Conservation (phyloP, 2,329 filamentous ascomycete genomes). For the Fusarium sp. region DNA sequence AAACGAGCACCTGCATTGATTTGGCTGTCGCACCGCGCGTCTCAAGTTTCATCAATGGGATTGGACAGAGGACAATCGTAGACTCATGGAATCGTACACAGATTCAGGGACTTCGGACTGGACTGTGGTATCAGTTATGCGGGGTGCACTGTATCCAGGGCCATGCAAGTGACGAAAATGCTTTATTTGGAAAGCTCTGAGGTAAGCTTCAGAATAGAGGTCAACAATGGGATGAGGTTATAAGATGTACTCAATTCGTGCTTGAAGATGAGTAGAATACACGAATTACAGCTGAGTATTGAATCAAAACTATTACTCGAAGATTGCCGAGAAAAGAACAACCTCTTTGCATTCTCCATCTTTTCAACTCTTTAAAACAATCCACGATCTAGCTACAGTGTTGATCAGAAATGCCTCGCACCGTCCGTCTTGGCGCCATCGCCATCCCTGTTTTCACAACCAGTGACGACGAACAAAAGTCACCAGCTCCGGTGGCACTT, state of each 20-base stretch:
- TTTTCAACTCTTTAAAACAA: constrained; percentile 7
- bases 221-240: constrained; percentile 15
- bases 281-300: neutral
- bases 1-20: constrained; percentile 10
- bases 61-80: constrained; percentile 3
- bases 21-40: constrained; percentile 7
- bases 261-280: neutral
- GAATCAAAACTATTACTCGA: neutral
- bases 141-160: constrained; percentile 44
- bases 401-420: constrained; percentile 34
- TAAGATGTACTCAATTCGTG: constrained; percentile 38
- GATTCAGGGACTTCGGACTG: constrained; percentile 18
- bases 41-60: constrained; percentile 18
- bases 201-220: constrained; percentile 12
- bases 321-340: neutral
- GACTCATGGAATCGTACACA: constrained; percentile 11
- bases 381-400: constrained; percentile 36
- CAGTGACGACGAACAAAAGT: constrained; percentile 45
- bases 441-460: constrained; percentile 45
- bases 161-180: constrained; percentile 26
- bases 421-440: constrained; percentile 42
- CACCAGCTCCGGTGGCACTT: constrained; percentile 40
- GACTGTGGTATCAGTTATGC: constrained; percentile 44
- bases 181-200: constrained; percentile 13
- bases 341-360: neutral